These are phyloP conservation scores for Euphorbia peplus DNA, from an alignment of 345 rosid genomes.

Conservation along the genomic window DNA sequence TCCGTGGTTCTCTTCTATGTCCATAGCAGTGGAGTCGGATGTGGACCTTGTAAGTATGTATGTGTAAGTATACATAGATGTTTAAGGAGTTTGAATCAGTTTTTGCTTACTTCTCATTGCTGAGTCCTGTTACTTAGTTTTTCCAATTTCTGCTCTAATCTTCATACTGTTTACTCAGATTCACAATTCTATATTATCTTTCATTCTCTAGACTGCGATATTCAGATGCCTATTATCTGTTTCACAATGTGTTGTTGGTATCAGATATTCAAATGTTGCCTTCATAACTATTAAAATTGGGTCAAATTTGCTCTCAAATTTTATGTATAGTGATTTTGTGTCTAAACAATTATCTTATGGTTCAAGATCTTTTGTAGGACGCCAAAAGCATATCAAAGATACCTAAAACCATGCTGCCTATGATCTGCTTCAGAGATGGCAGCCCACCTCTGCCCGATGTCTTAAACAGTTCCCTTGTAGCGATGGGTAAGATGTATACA, in stretches of 20 bases:
- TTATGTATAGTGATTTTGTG: background rate
- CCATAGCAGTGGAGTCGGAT: constrained; percentile 64
- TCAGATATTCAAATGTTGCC: background rate
- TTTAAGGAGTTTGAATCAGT: constrained; percentile 1
- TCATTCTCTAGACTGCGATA: background rate
- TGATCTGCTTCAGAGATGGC: constrained; percentile 88
- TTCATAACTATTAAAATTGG: background rate
- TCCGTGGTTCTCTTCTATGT: constrained; percentile 83
- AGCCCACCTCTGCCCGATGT: constrained; percentile 90
- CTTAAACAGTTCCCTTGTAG: constrained; percentile 42
- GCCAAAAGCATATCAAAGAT: constrained; percentile 40
- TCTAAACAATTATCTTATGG: constrained; percentile 13
- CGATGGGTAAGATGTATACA: constrained; percentile 46
- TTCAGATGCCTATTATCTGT: background rate
- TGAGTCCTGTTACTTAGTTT: background rate
- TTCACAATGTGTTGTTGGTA: background rate
- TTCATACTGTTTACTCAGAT: background rate
- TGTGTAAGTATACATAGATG: constrained; percentile 2
- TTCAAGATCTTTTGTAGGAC: constrained; percentile 38
- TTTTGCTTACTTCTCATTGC: background rate
- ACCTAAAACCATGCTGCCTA: constrained; percentile 55
- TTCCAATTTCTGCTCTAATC: background rate
- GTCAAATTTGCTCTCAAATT: background rate
- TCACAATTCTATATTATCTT: background rate
- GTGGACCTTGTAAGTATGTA: constrained; percentile 73